Evolutionary conservation across 208 protist genomes (phyloP).

Genomic region (Porcisia deanei): DNA sequence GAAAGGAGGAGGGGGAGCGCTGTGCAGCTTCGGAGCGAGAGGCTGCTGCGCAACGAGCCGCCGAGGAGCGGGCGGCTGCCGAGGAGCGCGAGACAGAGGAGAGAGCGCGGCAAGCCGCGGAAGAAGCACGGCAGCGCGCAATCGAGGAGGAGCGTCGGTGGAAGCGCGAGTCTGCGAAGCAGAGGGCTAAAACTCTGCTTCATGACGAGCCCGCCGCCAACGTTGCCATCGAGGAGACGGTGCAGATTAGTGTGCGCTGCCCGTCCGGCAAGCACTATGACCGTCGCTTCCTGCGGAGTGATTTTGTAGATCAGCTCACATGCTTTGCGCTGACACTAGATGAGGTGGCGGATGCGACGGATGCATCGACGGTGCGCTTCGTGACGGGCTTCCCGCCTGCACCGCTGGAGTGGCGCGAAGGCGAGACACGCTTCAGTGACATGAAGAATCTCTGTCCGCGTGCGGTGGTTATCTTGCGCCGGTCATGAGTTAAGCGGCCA

Average conservation of each 20-base stretch:
- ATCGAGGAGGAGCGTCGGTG: slow-evolving; percentile 15
- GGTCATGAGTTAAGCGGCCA: slow-evolving; percentile 10
- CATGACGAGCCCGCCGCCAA: slow-evolving; percentile 47
- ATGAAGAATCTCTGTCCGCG: slow-evolving; percentile 56
- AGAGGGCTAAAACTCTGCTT: slow-evolving; percentile 31
- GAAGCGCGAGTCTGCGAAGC: slow-evolving; percentile 13
- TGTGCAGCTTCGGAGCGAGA: slow-evolving; percentile 22
- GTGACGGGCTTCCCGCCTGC: slow-evolving; percentile 70
- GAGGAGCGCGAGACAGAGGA: slow-evolving; percentile 21
- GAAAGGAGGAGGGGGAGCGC: slow-evolving; percentile 28
- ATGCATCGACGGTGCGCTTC: slow-evolving; percentile 47
- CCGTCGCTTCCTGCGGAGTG: slow-evolving; percentile 68
- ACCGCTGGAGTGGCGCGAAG: slow-evolving; percentile 42
- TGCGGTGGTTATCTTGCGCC: slow-evolving; percentile 65
- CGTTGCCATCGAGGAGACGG: slow-evolving; percentile 26
- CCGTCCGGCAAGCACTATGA: slow-evolving; percentile 45
- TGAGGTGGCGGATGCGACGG: slow-evolving; percentile 41
- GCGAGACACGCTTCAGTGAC: slow-evolving; percentile 47
- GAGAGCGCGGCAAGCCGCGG: slow-evolving; percentile 25
- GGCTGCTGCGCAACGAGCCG: slow-evolving; percentile 26
- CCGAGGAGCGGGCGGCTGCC: slow-evolving; percentile 27
- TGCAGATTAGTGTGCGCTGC: slow-evolving; percentile 54
- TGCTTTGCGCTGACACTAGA: slow-evolving; percentile 64
- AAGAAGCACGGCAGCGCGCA: slow-evolving; percentile 25
- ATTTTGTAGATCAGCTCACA: slow-evolving; percentile 48